These are phyloP conservation scores for Cladosporium sphaerospermum DNA, from an alignment of 2,329 filamentous ascomycete species.

Conservation along the genomic window DNA sequence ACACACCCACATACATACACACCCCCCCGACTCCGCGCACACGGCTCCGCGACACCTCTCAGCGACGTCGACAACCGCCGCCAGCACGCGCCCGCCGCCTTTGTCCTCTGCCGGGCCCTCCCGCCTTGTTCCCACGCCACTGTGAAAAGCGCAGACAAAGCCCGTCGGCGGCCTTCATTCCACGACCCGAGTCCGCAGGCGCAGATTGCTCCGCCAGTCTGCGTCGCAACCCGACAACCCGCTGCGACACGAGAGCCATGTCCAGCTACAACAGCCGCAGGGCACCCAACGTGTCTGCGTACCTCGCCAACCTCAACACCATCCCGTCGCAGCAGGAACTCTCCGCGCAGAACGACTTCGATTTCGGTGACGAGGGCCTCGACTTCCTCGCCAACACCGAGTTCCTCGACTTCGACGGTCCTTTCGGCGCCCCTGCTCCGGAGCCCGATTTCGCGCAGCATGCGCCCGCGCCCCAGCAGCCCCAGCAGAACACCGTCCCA, in stretches of 20 bases:
- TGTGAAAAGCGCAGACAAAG: background rate
- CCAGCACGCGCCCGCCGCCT: background rate
- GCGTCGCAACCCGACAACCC: slow-evolving; percentile 4
- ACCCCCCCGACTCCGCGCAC: too few species aligned
- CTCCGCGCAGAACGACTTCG: slow-evolving; percentile 49
- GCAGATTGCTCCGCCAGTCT: slow-evolving; percentile 9
- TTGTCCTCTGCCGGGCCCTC: background rate
- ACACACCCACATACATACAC: too few species aligned
- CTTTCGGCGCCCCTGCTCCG: slow-evolving; percentile 8
- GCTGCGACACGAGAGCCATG: slow-evolving; percentile 44
- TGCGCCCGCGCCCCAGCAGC: slow-evolving; percentile 9
- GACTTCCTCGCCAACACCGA: slow-evolving; percentile 52
- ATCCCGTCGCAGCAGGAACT: slow-evolving; percentile 55
- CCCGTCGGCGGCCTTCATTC: background rate
- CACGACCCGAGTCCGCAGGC: background rate
- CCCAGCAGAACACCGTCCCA: slow-evolving; percentile 5
- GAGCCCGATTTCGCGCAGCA: slow-evolving; percentile 8
- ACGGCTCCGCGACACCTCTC: too few species aligned
- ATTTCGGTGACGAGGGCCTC: slow-evolving; percentile 49
- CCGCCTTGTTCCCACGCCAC: background rate
- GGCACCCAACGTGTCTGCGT: slow-evolving; percentile 82
- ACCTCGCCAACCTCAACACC: slow-evolving; percentile 78
- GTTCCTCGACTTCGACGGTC: slow-evolving; percentile 61
- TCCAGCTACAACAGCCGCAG: slow-evolving; percentile 69
- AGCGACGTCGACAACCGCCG: background rate